Base-by-base conservation (phyloP, 1,139 yeast genomes). In the Geotrichum restrictum region DNA sequence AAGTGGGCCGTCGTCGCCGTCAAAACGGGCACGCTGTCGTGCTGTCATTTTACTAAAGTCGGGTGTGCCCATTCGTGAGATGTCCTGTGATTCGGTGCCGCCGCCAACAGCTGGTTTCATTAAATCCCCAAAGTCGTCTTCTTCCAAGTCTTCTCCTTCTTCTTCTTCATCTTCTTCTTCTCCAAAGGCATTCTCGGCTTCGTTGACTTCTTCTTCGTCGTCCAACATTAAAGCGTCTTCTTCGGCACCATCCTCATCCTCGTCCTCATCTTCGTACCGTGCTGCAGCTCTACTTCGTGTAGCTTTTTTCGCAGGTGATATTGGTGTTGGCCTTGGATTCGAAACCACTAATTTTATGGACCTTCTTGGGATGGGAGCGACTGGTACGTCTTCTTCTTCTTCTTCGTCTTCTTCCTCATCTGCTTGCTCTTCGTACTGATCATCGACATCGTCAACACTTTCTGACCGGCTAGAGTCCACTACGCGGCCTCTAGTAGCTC, bases 1-100 rank as follows among this genome's bases (percentile, higher is more conserved):
- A 27, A 60, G 56, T 18, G 42, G 43, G n/a, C 45, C 52, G 21
- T 57, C 68, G 54, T 60, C 57, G 45, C 62, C 62, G 36, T 65
- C 61, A 48, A 64, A 59, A 47, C 66, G 59, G 4, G 75, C 69
- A 18, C 76, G 66, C 51, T 74, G 76, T 18, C 77, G 66, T 1
- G 71, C 72, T n/a, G 74, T 69, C 65, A 69, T 65, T 38, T 66
- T 63, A 21, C 68, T 60, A 33, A 63, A 48, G 49, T 69, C 68
- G 6, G 72, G 69, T 31, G 71, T 62, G 34, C 62, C 60, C 48
- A 65, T 59, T 14, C 63, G 62, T 42, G 73, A 69, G 34, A 58
- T 13, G 41, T 45, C 48, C 18, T 34, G 48, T 58, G 42, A 64
- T 61, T 41, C 34, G 45, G 40, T 56, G 57, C 11, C 33, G 59